Conservation (phyloP, 2,329 filamentous ascomycete genomes). For the Paracorniculantispora psalliotae region DNA sequence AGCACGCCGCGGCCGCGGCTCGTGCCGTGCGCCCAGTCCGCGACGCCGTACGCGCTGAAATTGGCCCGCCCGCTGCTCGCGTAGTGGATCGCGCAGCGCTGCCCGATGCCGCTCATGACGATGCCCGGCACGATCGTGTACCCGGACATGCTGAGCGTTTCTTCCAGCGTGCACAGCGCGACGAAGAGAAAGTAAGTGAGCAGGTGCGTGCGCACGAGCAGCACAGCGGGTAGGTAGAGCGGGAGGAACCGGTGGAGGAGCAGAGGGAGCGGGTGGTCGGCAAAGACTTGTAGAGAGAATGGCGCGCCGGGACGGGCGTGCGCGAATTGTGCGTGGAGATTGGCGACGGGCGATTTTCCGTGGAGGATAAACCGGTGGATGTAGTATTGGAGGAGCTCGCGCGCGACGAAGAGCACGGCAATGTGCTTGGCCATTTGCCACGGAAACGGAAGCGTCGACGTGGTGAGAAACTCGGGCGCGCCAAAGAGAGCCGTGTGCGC, state of each 20-base stretch:
- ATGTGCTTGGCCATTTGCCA: slow-evolving; percentile 50
- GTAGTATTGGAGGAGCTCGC: slow-evolving; percentile 64
- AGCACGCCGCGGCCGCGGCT: slow-evolving; percentile 46
- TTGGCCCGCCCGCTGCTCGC: slow-evolving; percentile 52
- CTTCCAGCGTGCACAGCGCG: slow-evolving; percentile 58
- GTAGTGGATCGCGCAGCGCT: slow-evolving; percentile 48
- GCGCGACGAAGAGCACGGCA: slow-evolving; percentile 35
- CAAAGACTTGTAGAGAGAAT: slow-evolving; percentile 58
- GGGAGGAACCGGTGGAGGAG: slow-evolving; percentile 61
- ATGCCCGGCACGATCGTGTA: slow-evolving; percentile 57
- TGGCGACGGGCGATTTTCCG: slow-evolving; percentile 32
- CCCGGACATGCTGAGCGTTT: slow-evolving; percentile 62
- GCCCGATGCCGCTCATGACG: slow-evolving; percentile 46
- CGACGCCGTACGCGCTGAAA: slow-evolving; percentile 55
- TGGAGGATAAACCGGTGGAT: slow-evolving; percentile 72
- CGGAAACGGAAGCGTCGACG: slow-evolving; percentile 46
- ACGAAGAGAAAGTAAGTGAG: slow-evolving; percentile 66
- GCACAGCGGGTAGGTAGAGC: slow-evolving; percentile 56
- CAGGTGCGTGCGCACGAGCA: slow-evolving; percentile 63
- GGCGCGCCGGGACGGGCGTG: slow-evolving; percentile 52
- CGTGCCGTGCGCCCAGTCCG: slow-evolving; percentile 59
- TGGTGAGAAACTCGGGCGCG: slow-evolving; percentile 42
- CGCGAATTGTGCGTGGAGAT: slow-evolving; percentile 39
- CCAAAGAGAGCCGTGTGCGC: slow-evolving; percentile 30
- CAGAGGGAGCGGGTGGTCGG: slow-evolving; percentile 64